These are phyloP conservation scores for Aspergillus costaricaensis DNA, from an alignment of 2,329 filamentous ascomycete genomes.

Conservation along the genomic window DNA sequence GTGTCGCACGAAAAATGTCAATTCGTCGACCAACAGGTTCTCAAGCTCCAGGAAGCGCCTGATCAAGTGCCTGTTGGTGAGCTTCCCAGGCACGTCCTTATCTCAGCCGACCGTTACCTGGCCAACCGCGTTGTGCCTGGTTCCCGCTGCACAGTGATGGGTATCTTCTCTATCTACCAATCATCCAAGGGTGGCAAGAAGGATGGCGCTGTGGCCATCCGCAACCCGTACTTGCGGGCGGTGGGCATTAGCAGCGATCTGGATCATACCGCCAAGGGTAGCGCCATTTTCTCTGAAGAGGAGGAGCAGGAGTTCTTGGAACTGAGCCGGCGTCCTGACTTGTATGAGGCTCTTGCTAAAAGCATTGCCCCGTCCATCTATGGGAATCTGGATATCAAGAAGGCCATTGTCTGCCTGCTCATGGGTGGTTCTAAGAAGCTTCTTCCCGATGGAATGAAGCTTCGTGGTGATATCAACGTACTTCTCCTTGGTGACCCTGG, in stretches of 20 bases:
- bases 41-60: conserved; percentile 96
- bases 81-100: conserved; percentile 87
- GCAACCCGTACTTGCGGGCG: conserved; percentile 90
- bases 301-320: conserved; percentile 96
- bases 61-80: conserved; percentile 98
- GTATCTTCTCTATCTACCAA: conserved; percentile 97
- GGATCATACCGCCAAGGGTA: conserved; percentile 85
- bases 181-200: conserved; percentile 78
- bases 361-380: conserved; percentile 98
- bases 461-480: conserved; percentile 97
- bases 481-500: conserved; percentile 94
- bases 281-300: conserved; percentile 82
- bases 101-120: conserved; percentile 93
- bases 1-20: conserved; percentile 90
- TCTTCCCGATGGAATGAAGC: conserved; percentile 92
- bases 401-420: conserved; percentile 89
- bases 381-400: conserved; percentile 94
- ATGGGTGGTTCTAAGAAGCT: conserved; percentile 98
- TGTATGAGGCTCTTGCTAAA: conserved; percentile 87
- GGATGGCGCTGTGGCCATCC: conserved; percentile 84
- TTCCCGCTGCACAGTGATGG: conserved; percentile 91
- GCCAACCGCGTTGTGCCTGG: conserved; percentile 95
- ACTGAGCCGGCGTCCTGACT: conserved; percentile 82
- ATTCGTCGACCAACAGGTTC: conserved; percentile 96
- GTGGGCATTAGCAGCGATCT: conserved; percentile 90